phyloP scores from a whole-genome alignment of 768 basidiomycete species.

The Panaeolus cyanescens region DNA sequence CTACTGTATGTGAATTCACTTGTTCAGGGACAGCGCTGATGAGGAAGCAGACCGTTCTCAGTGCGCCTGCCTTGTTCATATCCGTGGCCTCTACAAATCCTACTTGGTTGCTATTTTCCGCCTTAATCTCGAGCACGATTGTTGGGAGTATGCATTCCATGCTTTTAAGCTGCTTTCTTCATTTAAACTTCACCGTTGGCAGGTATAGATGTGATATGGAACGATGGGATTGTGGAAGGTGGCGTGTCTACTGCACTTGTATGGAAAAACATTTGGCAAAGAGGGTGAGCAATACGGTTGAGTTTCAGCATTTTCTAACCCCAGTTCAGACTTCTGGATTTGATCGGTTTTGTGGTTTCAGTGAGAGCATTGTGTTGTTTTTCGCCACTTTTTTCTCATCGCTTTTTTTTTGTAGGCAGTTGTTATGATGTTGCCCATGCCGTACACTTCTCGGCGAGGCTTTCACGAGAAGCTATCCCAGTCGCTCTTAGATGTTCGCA shows the following conservation, averaged over 20 bases:
- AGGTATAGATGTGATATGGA: constrained; percentile 2
- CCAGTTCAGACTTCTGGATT: not conserved
- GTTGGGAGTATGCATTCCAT: not conserved
- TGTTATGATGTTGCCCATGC: constrained; percentile 5
- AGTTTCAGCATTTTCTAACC: not conserved
- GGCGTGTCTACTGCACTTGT: constrained; percentile 1
- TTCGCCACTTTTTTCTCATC: constrained; percentile 3
- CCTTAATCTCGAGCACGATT: not conserved
- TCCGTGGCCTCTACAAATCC: constrained; percentile 21
- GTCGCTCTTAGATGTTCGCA: not conserved
- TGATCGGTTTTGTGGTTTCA: constrained; percentile 2
- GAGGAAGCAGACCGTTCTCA: constrained; percentile 19
- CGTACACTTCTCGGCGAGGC: constrained; percentile 5
- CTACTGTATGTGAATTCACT: constrained; percentile 23
- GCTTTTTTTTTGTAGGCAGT: not conserved
- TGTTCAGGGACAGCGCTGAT: constrained; percentile 13
- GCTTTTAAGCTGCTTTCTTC: not conserved
- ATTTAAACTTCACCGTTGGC: not conserved
- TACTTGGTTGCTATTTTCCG: constrained; percentile 1
- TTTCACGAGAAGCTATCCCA: constrained; percentile 6
- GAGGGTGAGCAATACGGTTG: not conserved
- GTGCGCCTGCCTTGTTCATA: constrained; percentile 31
- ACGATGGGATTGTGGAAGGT: constrained; percentile 2
- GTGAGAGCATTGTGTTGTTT: constrained; percentile 1
- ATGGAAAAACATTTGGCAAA: constrained; percentile 3